Evolutionary conservation across 805 yeast genomes (phyloP), one percentile per base, ranked within the genome.

Genomic region (Danielia oregonensis): DNA sequence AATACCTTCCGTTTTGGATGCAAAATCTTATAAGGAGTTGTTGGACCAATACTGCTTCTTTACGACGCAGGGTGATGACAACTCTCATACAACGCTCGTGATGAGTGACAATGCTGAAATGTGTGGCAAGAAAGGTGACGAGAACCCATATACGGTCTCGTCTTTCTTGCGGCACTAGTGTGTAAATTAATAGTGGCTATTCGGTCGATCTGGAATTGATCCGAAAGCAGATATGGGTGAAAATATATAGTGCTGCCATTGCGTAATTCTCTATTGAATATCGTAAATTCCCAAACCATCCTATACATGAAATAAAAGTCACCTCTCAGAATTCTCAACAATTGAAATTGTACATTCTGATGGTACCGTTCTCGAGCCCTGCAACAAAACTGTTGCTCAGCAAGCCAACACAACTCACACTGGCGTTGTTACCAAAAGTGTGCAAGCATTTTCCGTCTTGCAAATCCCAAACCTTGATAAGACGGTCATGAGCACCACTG

Each of bases 381-480:
- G 93, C 86, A 12, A 86, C 95, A 60, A 89, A 79, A 38, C 87
- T 72, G 6, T 95, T 82, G 59, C 93, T 97, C 29, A 94, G 89
- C 31, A 91, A 69, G 0, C 85, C 94, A 18, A 89, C 96, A 55
- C 87, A 80, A 17, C 77, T 72, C 26, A 68, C 68, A 32, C 65
- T 59, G 16, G 69, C 53, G 46, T 81, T 80, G 13, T 88, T 91
- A 3, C 83, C 82, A 62, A 87, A 86, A 0, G 97, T 91, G 58
- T 89, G 95, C 75, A 89, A 78, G 58, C 97, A 88, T 54, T 82
- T 82, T 14, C 98, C 97, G 46, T 82, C 79, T 59, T 93, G 97
- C 42, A 93, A 68, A 56, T 93, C 98, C 98, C 98, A 93, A 5
- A 93, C 85, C 57, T 84, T 91, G 42, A 86, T 86, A 23, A 79